These are phyloP conservation scores for Syzygium aqueum DNA, from an alignment of 345 rosid genomes.

Conservation along the genomic window DNA sequence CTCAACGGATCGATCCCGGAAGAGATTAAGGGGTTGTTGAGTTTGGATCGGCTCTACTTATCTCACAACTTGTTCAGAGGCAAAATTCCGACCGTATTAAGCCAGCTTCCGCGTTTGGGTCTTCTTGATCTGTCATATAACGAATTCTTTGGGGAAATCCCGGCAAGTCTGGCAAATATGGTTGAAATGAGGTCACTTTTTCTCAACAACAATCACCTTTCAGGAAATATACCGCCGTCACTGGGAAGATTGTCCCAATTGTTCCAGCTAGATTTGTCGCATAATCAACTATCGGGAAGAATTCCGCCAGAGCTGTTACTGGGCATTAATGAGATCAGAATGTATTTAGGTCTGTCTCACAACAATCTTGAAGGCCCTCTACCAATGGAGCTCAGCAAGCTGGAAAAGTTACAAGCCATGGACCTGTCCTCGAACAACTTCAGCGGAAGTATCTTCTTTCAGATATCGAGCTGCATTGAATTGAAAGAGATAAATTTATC, in stretches of 20 bases:
- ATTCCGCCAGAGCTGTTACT: slow-evolving; percentile 25
- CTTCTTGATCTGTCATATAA: slow-evolving; percentile 42
- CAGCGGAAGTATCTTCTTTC: slow-evolving; percentile 27
- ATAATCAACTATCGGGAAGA: slow-evolving; percentile 34
- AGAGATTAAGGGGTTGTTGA: slow-evolving; percentile 14
- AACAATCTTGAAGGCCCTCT: slow-evolving; percentile 37
- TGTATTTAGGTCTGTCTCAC: slow-evolving; percentile 36
- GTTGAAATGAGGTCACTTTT: slow-evolving; percentile 9
- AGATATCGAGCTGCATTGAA: slow-evolving; percentile 36
- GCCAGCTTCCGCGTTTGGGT: slow-evolving; percentile 16
- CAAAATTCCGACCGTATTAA: slow-evolving; percentile 31
- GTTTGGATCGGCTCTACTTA: slow-evolving; percentile 29
- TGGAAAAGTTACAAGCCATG: slow-evolving; percentile 40
- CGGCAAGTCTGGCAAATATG: slow-evolving; percentile 25
- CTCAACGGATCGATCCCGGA: slow-evolving; percentile 25
- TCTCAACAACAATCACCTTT: slow-evolving; percentile 43
- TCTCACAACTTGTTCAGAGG: slow-evolving; percentile 28
- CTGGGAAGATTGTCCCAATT: slow-evolving; percentile 26
- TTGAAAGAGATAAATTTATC: slow-evolving; percentile 28
- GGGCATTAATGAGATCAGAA: slow-evolving; percentile 23
- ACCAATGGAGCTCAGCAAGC: slow-evolving; percentile 45
- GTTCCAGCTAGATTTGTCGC: slow-evolving; percentile 32
- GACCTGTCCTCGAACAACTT: slow-evolving; percentile 45
- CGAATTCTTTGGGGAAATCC: slow-evolving; percentile 33
- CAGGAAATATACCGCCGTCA: slow-evolving; percentile 35